phyloP scores from a whole-genome alignment of 495 filamentous ascomycete genomes.

The Talaromyces stipitatus region DNA sequence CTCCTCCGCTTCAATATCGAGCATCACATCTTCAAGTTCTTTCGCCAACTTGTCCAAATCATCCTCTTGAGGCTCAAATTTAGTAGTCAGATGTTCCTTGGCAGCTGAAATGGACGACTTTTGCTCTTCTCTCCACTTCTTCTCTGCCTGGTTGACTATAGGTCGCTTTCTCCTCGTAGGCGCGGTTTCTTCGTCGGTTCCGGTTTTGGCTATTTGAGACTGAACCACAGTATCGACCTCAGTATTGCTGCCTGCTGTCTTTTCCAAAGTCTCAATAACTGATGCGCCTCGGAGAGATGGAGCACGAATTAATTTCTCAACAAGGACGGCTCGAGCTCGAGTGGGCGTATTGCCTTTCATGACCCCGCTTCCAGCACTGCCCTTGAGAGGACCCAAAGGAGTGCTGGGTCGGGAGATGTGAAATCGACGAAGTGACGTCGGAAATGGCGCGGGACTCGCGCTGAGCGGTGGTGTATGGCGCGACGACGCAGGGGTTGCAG shows the following conservation, averaged over 20 bases:
- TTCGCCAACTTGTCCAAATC: constrained; percentile 35
- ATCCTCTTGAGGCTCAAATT: constrained; percentile 31
- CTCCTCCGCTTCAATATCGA: constrained; percentile 19
- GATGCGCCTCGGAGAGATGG: constrained; percentile 35
- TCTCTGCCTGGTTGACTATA: constrained; percentile 37
- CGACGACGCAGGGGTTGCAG: constrained; percentile 17
- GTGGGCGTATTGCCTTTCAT: constrained; percentile 28
- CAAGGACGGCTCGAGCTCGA: constrained; percentile 31
- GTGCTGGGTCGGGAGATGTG: constrained; percentile 33
- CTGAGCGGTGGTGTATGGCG: neutral
- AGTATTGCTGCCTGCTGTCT: neutral
- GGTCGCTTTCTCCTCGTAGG: constrained; percentile 31
- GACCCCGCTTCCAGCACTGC: constrained; percentile 22
- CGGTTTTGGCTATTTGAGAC: neutral
- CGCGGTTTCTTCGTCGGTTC: constrained; percentile 1
- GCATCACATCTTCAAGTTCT: constrained; percentile 39
- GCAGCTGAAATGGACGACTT: constrained; percentile 30
- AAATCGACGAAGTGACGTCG: constrained; percentile 28
- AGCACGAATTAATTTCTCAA: constrained; percentile 32
- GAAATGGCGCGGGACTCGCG: constrained; percentile 5
- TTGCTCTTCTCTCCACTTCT: constrained; percentile 33
- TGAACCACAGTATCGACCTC: constrained; percentile 3
- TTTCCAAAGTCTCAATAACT: constrained; percentile 22
- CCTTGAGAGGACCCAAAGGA: constrained; percentile 15
- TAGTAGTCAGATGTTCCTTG: constrained; percentile 27